Base-by-base conservation (phyloP, 768 basidiomycete genomes). In the Suillus placidus region DNA sequence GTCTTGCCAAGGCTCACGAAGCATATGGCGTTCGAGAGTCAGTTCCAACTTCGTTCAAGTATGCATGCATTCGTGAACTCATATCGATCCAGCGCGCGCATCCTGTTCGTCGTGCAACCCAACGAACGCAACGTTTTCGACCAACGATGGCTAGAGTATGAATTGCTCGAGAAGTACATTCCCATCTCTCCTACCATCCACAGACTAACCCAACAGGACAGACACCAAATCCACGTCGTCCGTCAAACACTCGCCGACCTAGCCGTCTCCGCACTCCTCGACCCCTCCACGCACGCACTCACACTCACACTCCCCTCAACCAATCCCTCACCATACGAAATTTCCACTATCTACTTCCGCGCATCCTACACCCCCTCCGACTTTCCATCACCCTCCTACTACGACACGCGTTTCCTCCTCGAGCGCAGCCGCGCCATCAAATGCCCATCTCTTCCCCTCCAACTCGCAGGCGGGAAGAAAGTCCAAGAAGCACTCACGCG, bases 381-480 rank as follows among this genome's bases (percentile, higher is more conserved):
- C 75, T 95, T 91, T 77, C 86, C 88, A 0, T 84, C 88, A 0
- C 73, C 85, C 0, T 64, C 77, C 6, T 85, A 90, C 57, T 99
- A 93, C 79, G 73, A 77, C 9, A 91, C 88, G 1, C 92, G 97
- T 9, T 84, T 91, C 70, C 77, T 87, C 16, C 83, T 99, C 42
- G 96, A 99, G 74, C 83, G 87, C 45, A 92, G 91, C 7, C 81
- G 77, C 61, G 95, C 97, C 0, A 95, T 95, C 81, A 97, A 98
- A 68, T 99, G 97, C 72, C 97, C 97, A 0, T 87, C 88, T 1
- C 87, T 98, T 69, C 88, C 91, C 6, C 83, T 99, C 16, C 97
- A 99, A 69, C 87, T 98, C n/a, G 95, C 96, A 0, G 97, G 97
- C 0, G 89, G 91, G 4, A 99, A 99, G 83, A 97, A 97, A 73